A percentile compares a stretch with the other conserved stretches of the same genome.
phyloP scores from a whole-genome alignment of 2,329 filamentous ascomycete genomes.

The Akanthomyces uredinophilus region DNA sequence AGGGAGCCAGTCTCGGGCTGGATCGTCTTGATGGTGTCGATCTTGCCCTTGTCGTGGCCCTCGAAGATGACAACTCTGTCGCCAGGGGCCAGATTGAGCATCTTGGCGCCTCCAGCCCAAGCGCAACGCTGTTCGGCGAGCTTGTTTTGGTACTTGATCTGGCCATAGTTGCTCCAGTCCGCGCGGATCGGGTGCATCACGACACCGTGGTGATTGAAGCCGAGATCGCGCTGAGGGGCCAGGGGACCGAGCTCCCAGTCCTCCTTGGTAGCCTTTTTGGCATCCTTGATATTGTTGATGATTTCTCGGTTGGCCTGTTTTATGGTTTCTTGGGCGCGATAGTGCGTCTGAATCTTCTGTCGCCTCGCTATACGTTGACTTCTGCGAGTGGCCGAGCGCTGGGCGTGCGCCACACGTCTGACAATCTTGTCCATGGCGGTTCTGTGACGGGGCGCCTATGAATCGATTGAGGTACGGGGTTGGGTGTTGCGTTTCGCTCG shows the following conservation, averaged over 20 bases:
- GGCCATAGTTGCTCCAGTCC: constrained; percentile 31
- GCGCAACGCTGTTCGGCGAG: constrained; percentile 40
- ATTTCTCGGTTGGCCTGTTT: constrained; percentile 29
- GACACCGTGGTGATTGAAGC: constrained; percentile 58
- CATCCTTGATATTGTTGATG: constrained; percentile 32
- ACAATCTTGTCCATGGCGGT: constrained; percentile 66
- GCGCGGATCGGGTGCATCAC: constrained; percentile 32
- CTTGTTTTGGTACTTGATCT: constrained; percentile 26
- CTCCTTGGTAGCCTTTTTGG: constrained; percentile 55
- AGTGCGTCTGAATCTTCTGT: constrained; percentile 25
- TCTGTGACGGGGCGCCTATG: background rate
- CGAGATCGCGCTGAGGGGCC: constrained; percentile 70
- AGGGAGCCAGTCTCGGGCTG: constrained; percentile 51
- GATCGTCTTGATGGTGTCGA: constrained; percentile 64
- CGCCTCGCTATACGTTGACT: constrained; percentile 34
- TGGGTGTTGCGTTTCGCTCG: background rate
- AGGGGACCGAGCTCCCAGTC: constrained; percentile 75
- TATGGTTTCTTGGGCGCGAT: constrained; percentile 28
- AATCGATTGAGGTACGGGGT: background rate
- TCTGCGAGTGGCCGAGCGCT: constrained; percentile 55
- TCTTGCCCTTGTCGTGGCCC: constrained; percentile 76
- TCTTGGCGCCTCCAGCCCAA: constrained; percentile 50
- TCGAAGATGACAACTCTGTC: constrained; percentile 70
- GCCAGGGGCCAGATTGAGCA: constrained; percentile 38
- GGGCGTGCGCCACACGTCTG: constrained; percentile 59